phyloP scores from a whole-genome alignment of 1,139 yeast genomes.

The Saccharomyces hybrid region DNA sequence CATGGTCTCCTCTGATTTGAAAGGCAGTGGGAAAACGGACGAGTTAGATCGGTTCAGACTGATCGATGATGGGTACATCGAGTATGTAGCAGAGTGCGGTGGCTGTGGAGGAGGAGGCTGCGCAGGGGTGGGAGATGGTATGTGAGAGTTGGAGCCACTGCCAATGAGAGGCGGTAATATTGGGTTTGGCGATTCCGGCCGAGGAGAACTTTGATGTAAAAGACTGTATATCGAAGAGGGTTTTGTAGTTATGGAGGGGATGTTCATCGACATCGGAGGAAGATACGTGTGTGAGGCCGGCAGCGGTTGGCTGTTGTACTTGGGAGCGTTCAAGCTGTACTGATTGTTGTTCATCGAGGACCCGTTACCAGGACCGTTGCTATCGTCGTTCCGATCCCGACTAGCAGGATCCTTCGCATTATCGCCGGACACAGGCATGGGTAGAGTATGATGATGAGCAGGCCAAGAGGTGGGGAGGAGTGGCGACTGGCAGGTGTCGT shows the following conservation, averaged over 20 bases:
- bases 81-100: background rate
- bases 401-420: background rate
- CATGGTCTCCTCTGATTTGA: background rate
- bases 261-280: background rate
- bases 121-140: background rate
- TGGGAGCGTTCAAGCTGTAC: background rate
- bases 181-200: background rate
- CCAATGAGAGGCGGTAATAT: background rate
- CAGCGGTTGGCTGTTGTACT: background rate
- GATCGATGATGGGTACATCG: background rate
- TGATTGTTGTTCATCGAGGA: background rate
- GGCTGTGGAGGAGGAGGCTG: background rate
- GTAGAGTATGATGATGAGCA: background rate
- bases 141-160: background rate
- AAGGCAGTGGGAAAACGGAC: background rate
- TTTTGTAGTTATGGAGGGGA: background rate
- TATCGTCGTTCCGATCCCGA: background rate
- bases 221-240: background rate
- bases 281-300: background rate
- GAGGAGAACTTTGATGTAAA: background rate
- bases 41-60: background rate
- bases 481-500: background rate
- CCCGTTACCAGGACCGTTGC: background rate
- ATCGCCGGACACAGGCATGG: background rate
- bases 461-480: background rate